phyloP scores from a whole-genome alignment of 495 filamentous ascomycete species.

The Aspergillus haitiensis region DNA sequence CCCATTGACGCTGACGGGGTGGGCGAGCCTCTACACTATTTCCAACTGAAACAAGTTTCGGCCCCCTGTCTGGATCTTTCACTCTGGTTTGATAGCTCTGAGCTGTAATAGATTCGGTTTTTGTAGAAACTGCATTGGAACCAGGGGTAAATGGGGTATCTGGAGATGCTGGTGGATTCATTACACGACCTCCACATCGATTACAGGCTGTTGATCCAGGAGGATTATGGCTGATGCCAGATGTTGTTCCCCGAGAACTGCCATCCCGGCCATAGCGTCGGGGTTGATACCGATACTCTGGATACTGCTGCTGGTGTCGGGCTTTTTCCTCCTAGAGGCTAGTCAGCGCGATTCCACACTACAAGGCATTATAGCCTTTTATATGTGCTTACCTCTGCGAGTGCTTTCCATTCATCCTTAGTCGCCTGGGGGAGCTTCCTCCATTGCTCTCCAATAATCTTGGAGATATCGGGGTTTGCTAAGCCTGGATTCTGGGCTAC shows the following conservation, averaged over 20 bases:
- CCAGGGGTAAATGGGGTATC: constrained; percentile 39
- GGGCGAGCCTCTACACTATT: constrained; percentile 23
- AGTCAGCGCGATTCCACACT: constrained; percentile 12
- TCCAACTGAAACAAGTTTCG: constrained; percentile 30
- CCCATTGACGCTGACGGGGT: constrained; percentile 31
- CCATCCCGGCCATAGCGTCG: constrained; percentile 67
- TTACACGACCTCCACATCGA: constrained; percentile 46
- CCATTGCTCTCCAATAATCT: constrained; percentile 97
- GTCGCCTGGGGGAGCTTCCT: constrained; percentile 67
- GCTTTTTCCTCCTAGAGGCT: constrained; percentile 76
- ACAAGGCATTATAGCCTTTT: not conserved
- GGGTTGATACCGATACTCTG: constrained; percentile 92
- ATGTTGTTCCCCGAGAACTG: constrained; percentile 27
- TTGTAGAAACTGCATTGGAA: constrained; percentile 20
- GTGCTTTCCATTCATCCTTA: constrained; percentile 82
- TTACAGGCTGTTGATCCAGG: constrained; percentile 43
- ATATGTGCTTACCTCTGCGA: constrained; percentile 68
- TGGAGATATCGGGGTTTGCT: constrained; percentile 96
- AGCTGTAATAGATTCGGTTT: constrained; percentile 22
- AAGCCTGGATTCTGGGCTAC: constrained; percentile 82
- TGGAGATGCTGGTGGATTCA: constrained; percentile 48
- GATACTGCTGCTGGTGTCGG: constrained; percentile 86
- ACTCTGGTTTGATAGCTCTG: constrained; percentile 29
- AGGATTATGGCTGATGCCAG: constrained; percentile 44
- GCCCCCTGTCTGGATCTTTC: constrained; percentile 23